Evolutionary conservation across 805 yeast genomes (phyloP).

Genomic region (Candida argentea): DNA sequence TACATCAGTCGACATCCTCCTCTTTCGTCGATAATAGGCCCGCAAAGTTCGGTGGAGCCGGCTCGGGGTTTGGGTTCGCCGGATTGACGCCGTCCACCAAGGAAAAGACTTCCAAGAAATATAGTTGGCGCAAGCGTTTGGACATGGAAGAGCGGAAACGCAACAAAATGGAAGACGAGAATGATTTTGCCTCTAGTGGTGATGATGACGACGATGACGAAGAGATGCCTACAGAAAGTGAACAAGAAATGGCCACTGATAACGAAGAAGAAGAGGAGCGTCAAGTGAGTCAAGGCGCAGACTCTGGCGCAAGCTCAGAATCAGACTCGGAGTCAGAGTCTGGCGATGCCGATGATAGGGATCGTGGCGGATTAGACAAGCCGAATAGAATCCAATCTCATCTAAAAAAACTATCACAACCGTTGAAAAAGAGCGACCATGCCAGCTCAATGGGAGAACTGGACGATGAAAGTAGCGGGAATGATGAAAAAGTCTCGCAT

Average conservation of each 20-base stretch:
- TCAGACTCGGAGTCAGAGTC: constrained; percentile 4
- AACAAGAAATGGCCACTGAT: constrained; percentile 11
- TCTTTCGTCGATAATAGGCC: constrained; percentile 68
- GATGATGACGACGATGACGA: constrained; percentile 16
- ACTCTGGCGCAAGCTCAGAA: constrained; percentile 5
- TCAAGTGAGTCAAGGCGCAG: constrained; percentile 14
- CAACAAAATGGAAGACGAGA: constrained; percentile 44
- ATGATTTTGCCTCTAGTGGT: constrained; percentile 41
- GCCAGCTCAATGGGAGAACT: constrained; percentile 3
- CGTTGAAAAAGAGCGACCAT: constrained; percentile 5
- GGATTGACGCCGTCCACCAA: constrained; percentile 40
- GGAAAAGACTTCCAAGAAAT: constrained; percentile 33
- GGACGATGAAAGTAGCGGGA: constrained; percentile 5
- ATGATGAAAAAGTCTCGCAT: constrained; percentile 17
- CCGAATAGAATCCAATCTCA: constrained; percentile 6
- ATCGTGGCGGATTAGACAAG: constrained; percentile 2
- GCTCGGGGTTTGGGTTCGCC: constrained; percentile 61
- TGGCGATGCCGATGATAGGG: constrained; percentile 9
- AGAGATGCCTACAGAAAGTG: constrained; percentile 10
- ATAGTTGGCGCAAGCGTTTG: constrained; percentile 55
- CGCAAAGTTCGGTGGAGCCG: constrained; percentile 45
- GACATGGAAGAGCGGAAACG: constrained; percentile 29
- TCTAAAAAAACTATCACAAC: constrained; percentile 10
- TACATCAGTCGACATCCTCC: constrained; percentile 17
- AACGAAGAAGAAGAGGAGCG: constrained; percentile 10